Evolutionary conservation across 2,329 filamentous ascomycete genomes (phyloP), one percentile per base, ranked within the genome.

Genomic region (Nemania sp.): DNA sequence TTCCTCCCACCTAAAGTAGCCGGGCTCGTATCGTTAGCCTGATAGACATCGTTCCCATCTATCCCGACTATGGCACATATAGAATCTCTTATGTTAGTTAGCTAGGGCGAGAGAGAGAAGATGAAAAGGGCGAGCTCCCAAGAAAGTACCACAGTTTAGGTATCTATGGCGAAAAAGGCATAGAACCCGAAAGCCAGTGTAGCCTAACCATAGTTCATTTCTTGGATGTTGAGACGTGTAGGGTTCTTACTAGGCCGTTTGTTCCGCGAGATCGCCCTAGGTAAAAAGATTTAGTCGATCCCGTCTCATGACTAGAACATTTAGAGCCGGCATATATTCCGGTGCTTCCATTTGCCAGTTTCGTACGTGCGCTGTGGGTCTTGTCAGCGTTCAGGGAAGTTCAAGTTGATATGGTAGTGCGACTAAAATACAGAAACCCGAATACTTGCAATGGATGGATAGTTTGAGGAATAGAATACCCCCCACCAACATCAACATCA

Each of bases 221-320:
- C 43, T 38, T 10, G 56, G 38, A n/a, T 38, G 58, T 61, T 47
- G 47, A 43, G 58, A 52, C 24, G 32, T 41, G 13, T 22, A 43
- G 32, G 32, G 47, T 29, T 29, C 29, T 47, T 18, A 22, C 47
- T 35, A 47, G 47, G 53, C 27, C 47, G 43, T 41, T 11, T 20
- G 38, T 64, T 58, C 54, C 53, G 57, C 27, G n/a, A n/a, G 11
- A 27, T 52, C 18, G 10, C 43, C 15, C 1, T 13, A 59, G 26
- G 43, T 22, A 49, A 59, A 15, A 27, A 22, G 3, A 49, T 57
- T 24, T 35, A 41, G 27, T 59, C 26, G 18, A 45, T 47, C 38
- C 35, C 38, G 5, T 41, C 5, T 15, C 18, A 41, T 41, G 18
- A 35, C 32, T 35, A 35, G 32, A 35, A 35, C 11, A 35, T 8